A percentile compares a stretch with the other conserved stretches of the same genome.
Evolutionary conservation across 129 eudicot species (phyloP).

Genomic region (Centella asiatica): DNA sequence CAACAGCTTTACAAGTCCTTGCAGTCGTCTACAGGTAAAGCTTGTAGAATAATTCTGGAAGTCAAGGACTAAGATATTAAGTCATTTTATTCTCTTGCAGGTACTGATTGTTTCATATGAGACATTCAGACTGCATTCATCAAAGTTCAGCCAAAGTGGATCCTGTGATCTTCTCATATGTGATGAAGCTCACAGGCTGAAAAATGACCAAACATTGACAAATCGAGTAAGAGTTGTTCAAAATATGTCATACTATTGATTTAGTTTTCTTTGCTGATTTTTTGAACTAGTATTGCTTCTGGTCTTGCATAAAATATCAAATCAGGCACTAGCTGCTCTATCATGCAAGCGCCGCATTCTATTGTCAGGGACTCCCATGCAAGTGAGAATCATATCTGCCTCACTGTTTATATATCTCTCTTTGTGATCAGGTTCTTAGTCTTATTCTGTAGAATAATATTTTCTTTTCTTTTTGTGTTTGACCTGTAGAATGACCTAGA

Average conservation of each 20-base stretch:
- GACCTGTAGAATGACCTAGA: conserved; percentile 78
- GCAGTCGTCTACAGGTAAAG: conserved; percentile 60
- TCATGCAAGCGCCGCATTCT: conserved; percentile 85
- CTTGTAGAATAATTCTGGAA: conserved; percentile 10
- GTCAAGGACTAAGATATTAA: conserved; percentile 11
- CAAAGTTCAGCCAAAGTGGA: conserved; percentile 63
- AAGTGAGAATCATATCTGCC: conserved; percentile 41
- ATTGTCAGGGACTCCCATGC: conserved; percentile 98
- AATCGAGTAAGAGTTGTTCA: conserved; percentile 57
- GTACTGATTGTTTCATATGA: conserved; percentile 92
- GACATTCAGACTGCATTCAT: conserved; percentile 92
- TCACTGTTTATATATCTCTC: conserved; percentile 1
- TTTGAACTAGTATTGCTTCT: not conserved
- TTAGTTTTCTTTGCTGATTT: not conserved
- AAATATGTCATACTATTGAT: not conserved
- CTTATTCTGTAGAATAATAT: conserved; percentile 13
- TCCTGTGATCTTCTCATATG: conserved; percentile 98
- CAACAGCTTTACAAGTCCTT: conserved; percentile 55
- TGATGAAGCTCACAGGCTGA: conserved; percentile 97
- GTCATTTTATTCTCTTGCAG: conserved; percentile 31
- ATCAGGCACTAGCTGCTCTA: conserved; percentile 90
- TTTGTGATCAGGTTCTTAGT: conserved; percentile 3
- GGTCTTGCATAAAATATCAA: conserved; percentile 8
- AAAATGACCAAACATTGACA: conserved; percentile 91
- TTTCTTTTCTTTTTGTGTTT: conserved; percentile 7